Base-by-base conservation (phyloP, 192 early-diverging fungal species). In the Backusella macrospora region DNA sequence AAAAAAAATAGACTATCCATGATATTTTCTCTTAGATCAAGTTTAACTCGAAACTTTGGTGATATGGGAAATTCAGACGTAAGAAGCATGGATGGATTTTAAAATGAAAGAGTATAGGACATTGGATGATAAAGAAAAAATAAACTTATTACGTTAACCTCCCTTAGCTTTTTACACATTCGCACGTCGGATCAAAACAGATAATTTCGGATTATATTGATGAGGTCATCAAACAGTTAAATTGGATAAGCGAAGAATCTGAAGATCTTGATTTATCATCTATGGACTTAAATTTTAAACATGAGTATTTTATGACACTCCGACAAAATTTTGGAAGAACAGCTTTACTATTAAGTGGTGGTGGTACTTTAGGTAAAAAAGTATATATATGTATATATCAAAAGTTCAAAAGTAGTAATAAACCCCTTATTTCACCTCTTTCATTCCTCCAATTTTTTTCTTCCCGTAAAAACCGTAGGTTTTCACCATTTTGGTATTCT, bases 281-380 rank as follows among this genome's bases (percentile, higher is more conserved):
- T 29, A 72, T 93, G 64, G 72, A 83, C 12, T 73, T 86, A 10
- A 76, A 84, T 12, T 86, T 83, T 13, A 93, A 94, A 76, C 83
- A 90, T 49, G 85, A 86, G 44, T 92, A 96, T 75, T 96, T 96
- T 72, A 87, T 82, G 14, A 90, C 93, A 48, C 86, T 87, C 0
- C 90, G 93, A 48, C 88, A 92, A 73, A 86, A 90, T 44, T 96
- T 91, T 81, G 96, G 96, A 0, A 82, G 95, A 29, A 96, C 93
- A 3, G 95, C 96, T 0, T 80, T 98, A 64, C 82, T 95, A 47
- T 84, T 98, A n/a, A 91, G 89, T 65, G 96, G 96, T 21, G 96
- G 96, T 40, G 95, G 91, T 0, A 90, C 92, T 16, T 89, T 96
- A 82, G 95, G 92, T 88, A 81, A 45, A 13, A 13, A n/a, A n/a